Base-by-base conservation (phyloP, 1,139 yeast genomes). In the Suhomyces bokatorum region DNA sequence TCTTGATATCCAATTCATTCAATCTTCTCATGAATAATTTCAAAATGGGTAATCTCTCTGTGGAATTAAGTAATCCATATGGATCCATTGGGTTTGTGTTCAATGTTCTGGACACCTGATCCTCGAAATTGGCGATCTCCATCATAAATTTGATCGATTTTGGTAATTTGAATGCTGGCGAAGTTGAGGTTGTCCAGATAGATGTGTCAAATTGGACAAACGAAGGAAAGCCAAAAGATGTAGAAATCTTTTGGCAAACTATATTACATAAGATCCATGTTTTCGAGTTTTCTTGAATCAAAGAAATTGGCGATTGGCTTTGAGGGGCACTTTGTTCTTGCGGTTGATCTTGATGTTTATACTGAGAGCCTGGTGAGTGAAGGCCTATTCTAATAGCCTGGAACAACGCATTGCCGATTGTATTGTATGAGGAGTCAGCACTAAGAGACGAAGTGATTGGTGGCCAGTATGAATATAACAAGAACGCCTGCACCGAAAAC, bases 241-340 rank as follows among this genome's bases (percentile, higher is more conserved):
- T 83, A 1, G 97, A 96, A 47, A 91, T 85, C 4, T 86, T 80
- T 64, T 93, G 98, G 1, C 96, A 85, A 0, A 88, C 95, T 27
- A 87, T 78, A 60, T 93, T 93, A 59, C 97, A 89, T 11, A 88
- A 78, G n/a, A 89, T 80, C 99, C 99, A 93, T 0, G 99, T 91
- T 48, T 85, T 77, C 33, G 85, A 75, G 57, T 88, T 96, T 63
- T 93, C 98, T 27, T 78, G 78, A 12, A 85, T 74, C 58, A 87
- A 65, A 22, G 72, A 51, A 7, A 60, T 39, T 50, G 66, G 71
- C 14, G 32, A 34, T 33, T 37, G 41, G 16, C 24, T 14, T 32
- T 60, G 69, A 2, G 67, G 63, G n/a, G 47, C 41, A 6, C 26
- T 24, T 6, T 39, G 40, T 29, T 35, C 40, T 37, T 35, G 44